These are phyloP conservation scores for Piromyces sp. DNA, from an alignment of 192 early-diverging fungal genomes.

Conservation along the genomic window DNA sequence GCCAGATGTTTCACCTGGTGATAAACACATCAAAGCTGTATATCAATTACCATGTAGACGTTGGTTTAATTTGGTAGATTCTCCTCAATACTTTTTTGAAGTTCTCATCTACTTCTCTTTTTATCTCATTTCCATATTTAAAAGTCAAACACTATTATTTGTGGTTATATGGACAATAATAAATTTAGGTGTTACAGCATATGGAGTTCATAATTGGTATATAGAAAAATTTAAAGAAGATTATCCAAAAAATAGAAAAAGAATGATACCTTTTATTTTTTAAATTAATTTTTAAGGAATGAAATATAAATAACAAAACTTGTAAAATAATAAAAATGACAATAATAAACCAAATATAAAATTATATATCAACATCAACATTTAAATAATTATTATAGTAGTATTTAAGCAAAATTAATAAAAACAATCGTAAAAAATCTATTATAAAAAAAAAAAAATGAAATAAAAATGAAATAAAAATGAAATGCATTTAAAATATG, in stretches of 20 bases:
- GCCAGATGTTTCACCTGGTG: background rate
- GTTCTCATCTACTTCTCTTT: background rate
- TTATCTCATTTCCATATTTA: background rate
- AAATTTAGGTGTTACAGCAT: background rate
- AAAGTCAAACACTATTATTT: background rate
- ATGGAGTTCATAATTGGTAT: background rate
- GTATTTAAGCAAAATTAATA: too few relatives aligned
- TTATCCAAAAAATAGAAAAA: background rate
- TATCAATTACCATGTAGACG: background rate
- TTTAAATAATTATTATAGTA: too few relatives aligned
- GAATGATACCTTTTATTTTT: background rate
- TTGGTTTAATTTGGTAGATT: slow-evolving; percentile 2
- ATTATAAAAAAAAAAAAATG: too few relatives aligned
- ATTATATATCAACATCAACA: too few relatives aligned
- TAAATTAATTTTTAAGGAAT: background rate
- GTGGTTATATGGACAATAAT: background rate
- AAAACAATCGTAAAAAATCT: too few relatives aligned
- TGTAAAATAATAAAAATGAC: background rate
- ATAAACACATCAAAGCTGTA: background rate
- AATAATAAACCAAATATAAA: too few relatives aligned
- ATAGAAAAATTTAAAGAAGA: background rate
- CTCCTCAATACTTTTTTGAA: slow-evolving; percentile 5
- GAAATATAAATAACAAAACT: background rate
- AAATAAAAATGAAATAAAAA: too few relatives aligned
- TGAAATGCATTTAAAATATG: too few relatives aligned